A percentile compares a stretch with the other conserved stretches of the same genome.
Conservation (phyloP, 768 basidiomycete species). For the Scleroderma citrinum region DNA sequence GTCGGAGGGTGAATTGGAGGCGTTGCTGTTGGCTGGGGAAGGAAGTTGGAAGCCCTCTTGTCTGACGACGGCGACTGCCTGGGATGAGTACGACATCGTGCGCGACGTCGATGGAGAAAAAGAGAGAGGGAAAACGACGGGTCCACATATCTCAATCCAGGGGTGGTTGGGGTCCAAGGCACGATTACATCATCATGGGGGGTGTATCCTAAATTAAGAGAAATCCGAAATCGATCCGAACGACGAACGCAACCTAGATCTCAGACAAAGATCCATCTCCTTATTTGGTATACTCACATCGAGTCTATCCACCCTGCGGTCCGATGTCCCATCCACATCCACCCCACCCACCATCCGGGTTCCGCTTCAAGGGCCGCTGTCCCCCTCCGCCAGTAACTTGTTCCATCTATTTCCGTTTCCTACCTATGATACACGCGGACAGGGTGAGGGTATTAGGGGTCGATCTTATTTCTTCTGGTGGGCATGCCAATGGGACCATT, state of each 20-base stretch:
- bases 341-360: not conserved
- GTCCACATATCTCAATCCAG: not conserved
- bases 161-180: not conserved
- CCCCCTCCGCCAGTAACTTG: no score
- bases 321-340: not conserved
- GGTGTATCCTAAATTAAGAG: not conserved
- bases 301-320: not conserved
- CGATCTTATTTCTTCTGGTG: no score
- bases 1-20: conserved; percentile 11
- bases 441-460: no score
- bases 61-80: conserved; percentile 32
- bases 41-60: conserved; percentile 73
- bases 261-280: not conserved
- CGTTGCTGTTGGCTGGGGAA: conserved; percentile 32
- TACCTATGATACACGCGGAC: no score
- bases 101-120: not conserved
- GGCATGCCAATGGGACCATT: no score
- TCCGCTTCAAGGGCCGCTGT: no score
- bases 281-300: not conserved
- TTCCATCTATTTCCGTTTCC: no score
- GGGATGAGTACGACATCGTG: not conserved
- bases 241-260: no score
- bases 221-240: not conserved
- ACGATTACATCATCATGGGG: not conserved
- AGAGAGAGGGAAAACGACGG: not conserved